Percentiles rank a stretch among this genome's conserved stretches.
Evolutionary conservation across 345 rosid species (phyloP).

Genomic region (Boechera divaricarpa): DNA sequence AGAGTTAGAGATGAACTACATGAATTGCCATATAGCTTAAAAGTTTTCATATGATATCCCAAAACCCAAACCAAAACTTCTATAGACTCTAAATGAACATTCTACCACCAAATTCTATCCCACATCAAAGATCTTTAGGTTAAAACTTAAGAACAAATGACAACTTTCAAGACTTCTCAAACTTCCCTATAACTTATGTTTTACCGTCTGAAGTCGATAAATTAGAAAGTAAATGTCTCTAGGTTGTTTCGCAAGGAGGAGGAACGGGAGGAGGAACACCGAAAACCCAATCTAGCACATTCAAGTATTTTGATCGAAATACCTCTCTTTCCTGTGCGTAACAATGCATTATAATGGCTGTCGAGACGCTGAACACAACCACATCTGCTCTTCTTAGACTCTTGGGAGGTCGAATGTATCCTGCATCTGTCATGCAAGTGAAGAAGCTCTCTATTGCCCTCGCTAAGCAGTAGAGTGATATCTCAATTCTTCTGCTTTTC

Average conservation of each 20-base stretch:
- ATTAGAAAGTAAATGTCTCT: conserved; percentile 8
- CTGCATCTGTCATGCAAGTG: conserved; percentile 67
- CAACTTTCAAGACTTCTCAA: background rate
- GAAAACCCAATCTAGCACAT: conserved; percentile 95
- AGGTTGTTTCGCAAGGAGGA: conserved; percentile 55
- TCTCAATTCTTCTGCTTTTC: conserved; percentile 91
- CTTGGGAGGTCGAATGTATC: conserved; percentile 62
- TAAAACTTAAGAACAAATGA: background rate
- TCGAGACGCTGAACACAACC: conserved; percentile 78
- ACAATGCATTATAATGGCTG: conserved; percentile 92
- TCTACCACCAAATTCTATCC: conserved; percentile 16
- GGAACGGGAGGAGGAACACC: conserved; percentile 64
- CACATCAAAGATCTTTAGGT: conserved; percentile 4
- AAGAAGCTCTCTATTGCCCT: conserved; percentile 95
- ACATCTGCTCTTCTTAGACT: conserved; percentile 84
- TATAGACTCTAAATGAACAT: conserved; percentile 4
- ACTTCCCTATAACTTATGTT: conserved; percentile 7
- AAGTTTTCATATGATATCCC: background rate
- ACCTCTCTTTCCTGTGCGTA: conserved; percentile 93
- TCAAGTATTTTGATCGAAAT: conserved; percentile 90
- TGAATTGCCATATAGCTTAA: background rate
- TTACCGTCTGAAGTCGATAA: conserved; percentile 15
- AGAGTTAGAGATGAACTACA: conserved; percentile 16
- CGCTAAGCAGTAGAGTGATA: conserved; percentile 95
- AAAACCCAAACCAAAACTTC: conserved; percentile 13